A percentile compares a stretch with the other conserved stretches of the same genome.
These are phyloP conservation scores for Coniella vitis DNA, from an alignment of 2,329 filamentous ascomycete species.

Conservation along the genomic window DNA sequence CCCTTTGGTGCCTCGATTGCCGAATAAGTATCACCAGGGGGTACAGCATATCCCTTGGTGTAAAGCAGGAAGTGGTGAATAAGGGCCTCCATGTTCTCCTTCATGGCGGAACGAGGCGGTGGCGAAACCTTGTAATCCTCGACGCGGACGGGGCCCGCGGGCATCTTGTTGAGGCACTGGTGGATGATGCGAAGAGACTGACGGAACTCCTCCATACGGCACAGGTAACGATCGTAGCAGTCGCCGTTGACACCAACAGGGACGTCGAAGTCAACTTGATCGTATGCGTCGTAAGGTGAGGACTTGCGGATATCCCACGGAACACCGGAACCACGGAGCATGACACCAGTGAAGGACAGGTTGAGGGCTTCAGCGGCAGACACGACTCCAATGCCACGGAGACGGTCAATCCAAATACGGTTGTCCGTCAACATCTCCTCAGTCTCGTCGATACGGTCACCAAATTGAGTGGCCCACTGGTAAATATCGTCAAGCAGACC, in stretches of 20 bases:
- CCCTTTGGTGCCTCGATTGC: slow-evolving; percentile 99
- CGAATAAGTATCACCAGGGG: slow-evolving; percentile 95
- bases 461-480: slow-evolving; percentile 98
- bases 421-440: slow-evolving; percentile 99
- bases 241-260: slow-evolving; percentile 95
- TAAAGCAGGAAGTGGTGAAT: slow-evolving; percentile 99
- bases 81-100: slow-evolving; percentile 99
- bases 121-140: slow-evolving; percentile 99
- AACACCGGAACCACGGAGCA: slow-evolving; percentile 93
- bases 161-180: slow-evolving; percentile 99
- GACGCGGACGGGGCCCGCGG: slow-evolving; percentile 83
- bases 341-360: slow-evolving; percentile 93
- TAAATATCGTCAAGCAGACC: slow-evolving; percentile 98
- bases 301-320: slow-evolving; percentile 97
- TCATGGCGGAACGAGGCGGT: slow-evolving; percentile 95
- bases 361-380: slow-evolving; percentile 91
- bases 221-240: slow-evolving; percentile 98
- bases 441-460: slow-evolving; percentile 96
- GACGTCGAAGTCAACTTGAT: slow-evolving; percentile 95
- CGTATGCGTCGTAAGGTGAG: slow-evolving; percentile 95
- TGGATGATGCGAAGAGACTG: slow-evolving; percentile 97
- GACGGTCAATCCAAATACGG: slow-evolving; percentile 95
- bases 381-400: slow-evolving; percentile 86
- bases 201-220: slow-evolving; percentile 99
- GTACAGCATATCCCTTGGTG: slow-evolving; percentile 96